Evolutionary conservation across 345 rosid genomes (phyloP).

Genomic region (Pelargonium nanum): DNA sequence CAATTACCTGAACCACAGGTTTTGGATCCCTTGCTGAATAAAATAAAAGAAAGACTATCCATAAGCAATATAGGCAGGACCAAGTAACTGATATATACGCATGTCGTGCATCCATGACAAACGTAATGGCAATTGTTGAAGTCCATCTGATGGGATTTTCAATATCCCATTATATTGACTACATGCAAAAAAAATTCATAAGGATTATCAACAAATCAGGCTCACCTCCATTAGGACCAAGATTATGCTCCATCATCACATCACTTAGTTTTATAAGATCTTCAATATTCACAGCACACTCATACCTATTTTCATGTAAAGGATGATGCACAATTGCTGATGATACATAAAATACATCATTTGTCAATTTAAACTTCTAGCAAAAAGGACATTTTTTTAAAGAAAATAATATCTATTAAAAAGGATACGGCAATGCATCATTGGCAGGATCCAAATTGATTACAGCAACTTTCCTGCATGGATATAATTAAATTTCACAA

Average conservation of each 20-base stretch:
- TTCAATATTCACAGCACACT: conserved; percentile 75
- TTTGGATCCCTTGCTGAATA: neutral
- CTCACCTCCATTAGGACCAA: conserved; percentile 94
- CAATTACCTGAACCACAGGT: neutral
- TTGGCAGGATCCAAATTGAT: conserved; percentile 96
- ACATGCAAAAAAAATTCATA: neutral
- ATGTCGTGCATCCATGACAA: neutral
- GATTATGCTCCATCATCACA: conserved; percentile 74
- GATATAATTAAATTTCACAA: too few relatives aligned
- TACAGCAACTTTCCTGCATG: conserved; percentile 75
- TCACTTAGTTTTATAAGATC: conserved; percentile 70
- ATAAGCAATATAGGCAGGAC: neutral
- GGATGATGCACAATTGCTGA: conserved; percentile 11
- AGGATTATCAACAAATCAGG: neutral
- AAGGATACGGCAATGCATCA: conserved; percentile 78
- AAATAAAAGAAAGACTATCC: neutral
- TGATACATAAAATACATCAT: neutral
- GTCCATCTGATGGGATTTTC: neutral
- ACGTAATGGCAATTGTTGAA: neutral
- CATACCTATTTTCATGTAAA: conserved; percentile 56
- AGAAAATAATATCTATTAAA: neutral
- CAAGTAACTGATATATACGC: neutral
- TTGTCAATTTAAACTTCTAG: neutral
- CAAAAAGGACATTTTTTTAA: neutral
- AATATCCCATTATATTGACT: neutral